Base-by-base conservation (phyloP, 1,284 basidiomycete genomes). In the Ceratobasidium sp. region DNA sequence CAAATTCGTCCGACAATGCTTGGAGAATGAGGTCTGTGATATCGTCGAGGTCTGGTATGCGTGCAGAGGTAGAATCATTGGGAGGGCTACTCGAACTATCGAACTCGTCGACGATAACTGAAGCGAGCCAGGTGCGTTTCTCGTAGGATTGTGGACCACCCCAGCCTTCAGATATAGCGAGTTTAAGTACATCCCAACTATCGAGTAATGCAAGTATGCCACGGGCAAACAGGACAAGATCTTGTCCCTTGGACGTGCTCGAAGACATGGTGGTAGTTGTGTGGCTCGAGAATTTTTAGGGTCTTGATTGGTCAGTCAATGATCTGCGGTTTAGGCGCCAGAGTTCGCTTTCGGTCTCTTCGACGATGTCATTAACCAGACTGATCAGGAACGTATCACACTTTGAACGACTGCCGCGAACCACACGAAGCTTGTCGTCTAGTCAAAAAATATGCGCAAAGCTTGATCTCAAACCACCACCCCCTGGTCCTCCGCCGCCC, bases 1-100 rank as follows among this genome's bases (percentile, higher is more conserved):
- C 92, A 77, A 94, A 97, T 78, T 96, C 94, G 77, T 96, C 93
- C 18, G 85, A 84, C 85, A 96, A 89, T 57, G 92, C 86, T 78
- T 93, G 92, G 3, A 91, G 82, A 16, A 97, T 83, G 76, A 91
- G 83, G 69, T 92, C 88, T 77, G 92, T 92, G 72, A 97, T 81
- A 76, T 94, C 92, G 77, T 88, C 83, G 23, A 84, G 85, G 77
- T 95, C 94, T 0, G 92, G 89, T 0, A 83, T 8, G 84, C 81
- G 36, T 81, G 79, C 71, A 80, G 75, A n/a, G 77, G 72, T 75
- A 75, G 69, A 79, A 59, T 16, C 65, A 18, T 58, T 39, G 5
- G 55, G 34, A 60, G 73, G 45, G 8, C 62, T 28, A 14, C 75
- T 30, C 1, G 43, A 55, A 45, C 85, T 82, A 77, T 94, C 92